These are phyloP conservation scores for Cladosporium sp. DNA, from an alignment of 2,329 filamentous ascomycete species.

Conservation along the genomic window DNA sequence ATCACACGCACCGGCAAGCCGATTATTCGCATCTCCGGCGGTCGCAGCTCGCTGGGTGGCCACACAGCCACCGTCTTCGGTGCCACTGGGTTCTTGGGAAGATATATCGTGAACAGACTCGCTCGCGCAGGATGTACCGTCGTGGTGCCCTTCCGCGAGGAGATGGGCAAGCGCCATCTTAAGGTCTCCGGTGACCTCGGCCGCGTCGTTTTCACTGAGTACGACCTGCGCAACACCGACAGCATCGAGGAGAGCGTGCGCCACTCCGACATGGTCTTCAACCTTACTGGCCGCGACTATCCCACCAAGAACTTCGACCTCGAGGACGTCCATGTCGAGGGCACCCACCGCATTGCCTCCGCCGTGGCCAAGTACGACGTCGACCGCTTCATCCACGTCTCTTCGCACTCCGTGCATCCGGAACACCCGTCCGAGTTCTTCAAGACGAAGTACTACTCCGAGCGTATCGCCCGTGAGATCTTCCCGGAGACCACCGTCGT, in stretches of 20 bases:
- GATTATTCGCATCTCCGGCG: conserved; percentile 80
- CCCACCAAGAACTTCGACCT: conserved; percentile 98
- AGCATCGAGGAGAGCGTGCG: conserved; percentile 95
- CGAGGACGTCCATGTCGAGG: conserved; percentile 88
- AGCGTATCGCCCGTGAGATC: conserved; percentile 76
- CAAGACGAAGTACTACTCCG: conserved; percentile 78
- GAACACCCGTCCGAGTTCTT: conserved; percentile 84
- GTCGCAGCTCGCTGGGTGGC: conserved; percentile 60
- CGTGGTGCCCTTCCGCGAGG: conserved; percentile 87
- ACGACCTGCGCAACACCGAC: conserved; percentile 85
- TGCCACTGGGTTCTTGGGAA: conserved; percentile 88
- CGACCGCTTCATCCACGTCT: conserved; percentile 94
- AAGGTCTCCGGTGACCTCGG: conserved; percentile 95
- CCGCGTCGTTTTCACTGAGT: conserved; percentile 84
- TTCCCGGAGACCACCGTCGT: conserved; percentile 98
- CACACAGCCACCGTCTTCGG: conserved; percentile 97
- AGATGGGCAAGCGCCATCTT: conserved; percentile 95
- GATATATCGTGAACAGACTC: conserved; percentile 95
- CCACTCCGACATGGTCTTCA: conserved; percentile 97
- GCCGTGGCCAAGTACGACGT: conserved; percentile 97
- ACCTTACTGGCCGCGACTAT: conserved; percentile 88
- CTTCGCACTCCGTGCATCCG: conserved; percentile 81
- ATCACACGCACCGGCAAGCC: conserved; percentile 97
- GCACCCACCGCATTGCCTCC: conserved; percentile 84
- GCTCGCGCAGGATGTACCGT: conserved; percentile 92